Evolutionary conservation across 2,329 filamentous ascomycete genomes (phyloP), one percentile per base, ranked within the genome.

Genomic region (Ophiocordyceps camponoti-floridani): DNA sequence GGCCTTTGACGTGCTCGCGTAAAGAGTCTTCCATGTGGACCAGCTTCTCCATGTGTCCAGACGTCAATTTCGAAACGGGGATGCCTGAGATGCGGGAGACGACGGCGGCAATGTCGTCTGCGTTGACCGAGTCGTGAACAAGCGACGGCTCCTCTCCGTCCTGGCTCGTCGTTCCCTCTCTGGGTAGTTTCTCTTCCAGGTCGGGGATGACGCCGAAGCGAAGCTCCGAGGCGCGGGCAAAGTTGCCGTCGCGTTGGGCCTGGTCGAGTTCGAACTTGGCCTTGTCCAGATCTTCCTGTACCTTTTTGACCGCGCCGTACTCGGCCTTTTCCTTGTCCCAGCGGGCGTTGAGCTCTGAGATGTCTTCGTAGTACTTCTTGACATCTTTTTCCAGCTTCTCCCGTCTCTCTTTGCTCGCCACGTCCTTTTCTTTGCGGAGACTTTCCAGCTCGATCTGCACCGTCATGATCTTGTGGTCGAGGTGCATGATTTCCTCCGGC

Each of bases 101-200:
- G 49, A 98, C 98, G 58, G 96, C 89, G 60, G 96, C 96, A 72
- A 98, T 98, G 62, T 98, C 88, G 51, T 98, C 91, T 10, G 88
- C 87, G 5, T 91, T 91, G 51, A 98, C 91, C 41, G 91, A 75
- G 58, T 98, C 91, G 3, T 88, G 93, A 45, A 96, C 75, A n/a
- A 80, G 66, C 13, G 73, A 74, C 10, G 79, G 81, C 59, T 96
- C 91, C 3, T 84, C 82, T 43, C 74, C 75, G 14, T 76, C 75
- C 62, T 93, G 89, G 50, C 89, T 82, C 43, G 69, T 69, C 65
- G 98, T 91, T 10, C 96, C 75, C 48, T 76, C 66, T 56, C 81
- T 77, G 62, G 98, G 98, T 49, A 79, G 73, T 26, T 70, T 63
- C 59, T 89, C 79, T 52, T 94, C 31, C 12, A 35, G 84, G 58